Percentiles rank a stretch among this genome's conserved stretches.
Conservation (phyloP, 768 basidiomycete genomes). For the Cystofilobasidium capitatum region DNA sequence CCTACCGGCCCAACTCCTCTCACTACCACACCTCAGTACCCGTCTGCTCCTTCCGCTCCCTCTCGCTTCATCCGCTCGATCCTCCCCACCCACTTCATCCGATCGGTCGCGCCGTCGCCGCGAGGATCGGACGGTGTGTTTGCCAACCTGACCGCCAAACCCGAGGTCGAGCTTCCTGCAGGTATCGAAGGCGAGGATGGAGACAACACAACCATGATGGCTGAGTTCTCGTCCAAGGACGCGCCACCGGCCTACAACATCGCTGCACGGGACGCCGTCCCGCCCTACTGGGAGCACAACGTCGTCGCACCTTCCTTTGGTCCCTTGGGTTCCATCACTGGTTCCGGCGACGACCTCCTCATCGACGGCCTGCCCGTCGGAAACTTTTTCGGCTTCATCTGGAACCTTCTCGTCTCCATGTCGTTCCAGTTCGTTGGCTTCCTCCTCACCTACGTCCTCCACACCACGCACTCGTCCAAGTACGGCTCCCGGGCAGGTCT, state of each 20-base stretch:
- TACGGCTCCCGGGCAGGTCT: slow-evolving; percentile 88
- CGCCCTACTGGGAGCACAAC: slow-evolving; percentile 94
- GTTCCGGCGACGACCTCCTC: slow-evolving; percentile 55
- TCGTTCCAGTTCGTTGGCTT: slow-evolving; percentile 90
- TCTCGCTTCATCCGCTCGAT: slow-evolving; percentile 27
- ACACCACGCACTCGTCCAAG: slow-evolving; percentile 76
- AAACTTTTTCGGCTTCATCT: slow-evolving; percentile 67
- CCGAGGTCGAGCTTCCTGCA: slow-evolving; percentile 43
- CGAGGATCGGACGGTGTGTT: slow-evolving; percentile 84
- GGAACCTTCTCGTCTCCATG: slow-evolving; percentile 75
- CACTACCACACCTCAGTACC: slow-evolving; percentile 25
- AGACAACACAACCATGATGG: slow-evolving; percentile 50
- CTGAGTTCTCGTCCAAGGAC: slow-evolving; percentile 72
- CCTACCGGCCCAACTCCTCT: slow-evolving; percentile 27
- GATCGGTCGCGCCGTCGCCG: slow-evolving; percentile 28
- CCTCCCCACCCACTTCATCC: slow-evolving; percentile 27
- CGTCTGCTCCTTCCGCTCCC: slow-evolving; percentile 15
- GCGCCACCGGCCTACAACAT: slow-evolving; percentile 81
- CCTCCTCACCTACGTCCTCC: slow-evolving; percentile 75
- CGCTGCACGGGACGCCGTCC: slow-evolving; percentile 80
- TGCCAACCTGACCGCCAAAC: slow-evolving; percentile 86
- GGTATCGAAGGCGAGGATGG: slow-evolving; percentile 32
- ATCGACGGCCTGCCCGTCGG: slow-evolving; percentile 87
- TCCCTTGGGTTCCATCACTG: slow-evolving; percentile 46
- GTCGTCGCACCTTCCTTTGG: slow-evolving; percentile 58